Conservation (phyloP, 345 rosid genomes). For the Eucalyptus sp. region DNA sequence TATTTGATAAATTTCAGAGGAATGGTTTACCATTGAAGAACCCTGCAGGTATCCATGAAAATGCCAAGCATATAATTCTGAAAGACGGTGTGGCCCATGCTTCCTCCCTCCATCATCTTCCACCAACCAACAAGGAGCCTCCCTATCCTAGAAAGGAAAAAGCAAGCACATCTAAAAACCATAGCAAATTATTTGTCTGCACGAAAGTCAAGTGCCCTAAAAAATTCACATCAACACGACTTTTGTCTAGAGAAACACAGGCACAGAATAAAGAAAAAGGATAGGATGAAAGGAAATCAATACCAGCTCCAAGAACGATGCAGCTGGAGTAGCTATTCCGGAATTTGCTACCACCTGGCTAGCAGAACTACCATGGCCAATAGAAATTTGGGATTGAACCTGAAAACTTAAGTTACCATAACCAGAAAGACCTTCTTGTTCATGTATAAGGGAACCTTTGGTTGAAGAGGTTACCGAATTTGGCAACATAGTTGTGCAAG, state of each 20-base stretch:
- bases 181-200: neutral
- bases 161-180: neutral
- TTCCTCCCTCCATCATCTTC: slow-evolving; percentile 58
- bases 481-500: slow-evolving; percentile 9
- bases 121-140: slow-evolving; percentile 69
- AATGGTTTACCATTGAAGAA: slow-evolving; percentile 45
- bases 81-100: slow-evolving; percentile 74
- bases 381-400: slow-evolving; percentile 12
- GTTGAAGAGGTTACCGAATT: slow-evolving; percentile 1
- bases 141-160: slow-evolving; percentile 34
- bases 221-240: neutral
- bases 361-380: slow-evolving; percentile 3
- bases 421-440: slow-evolving; percentile 10
- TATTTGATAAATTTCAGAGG: neutral
- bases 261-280: neutral
- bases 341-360: slow-evolving; percentile 13
- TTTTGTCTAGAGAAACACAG: neutral
- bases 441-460: slow-evolving; percentile 2
- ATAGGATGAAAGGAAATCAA: neutral
- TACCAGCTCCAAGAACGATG: slow-evolving; percentile 42
- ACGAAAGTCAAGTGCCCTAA: neutral
- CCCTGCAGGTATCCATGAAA: slow-evolving; percentile 43
- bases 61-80: slow-evolving; percentile 62
- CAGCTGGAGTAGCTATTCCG: slow-evolving; percentile 4
- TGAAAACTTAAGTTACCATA: slow-evolving; percentile 6